phyloP scores from a whole-genome alignment of 129 eudicot species.

The Flaveria robusta region DNA sequence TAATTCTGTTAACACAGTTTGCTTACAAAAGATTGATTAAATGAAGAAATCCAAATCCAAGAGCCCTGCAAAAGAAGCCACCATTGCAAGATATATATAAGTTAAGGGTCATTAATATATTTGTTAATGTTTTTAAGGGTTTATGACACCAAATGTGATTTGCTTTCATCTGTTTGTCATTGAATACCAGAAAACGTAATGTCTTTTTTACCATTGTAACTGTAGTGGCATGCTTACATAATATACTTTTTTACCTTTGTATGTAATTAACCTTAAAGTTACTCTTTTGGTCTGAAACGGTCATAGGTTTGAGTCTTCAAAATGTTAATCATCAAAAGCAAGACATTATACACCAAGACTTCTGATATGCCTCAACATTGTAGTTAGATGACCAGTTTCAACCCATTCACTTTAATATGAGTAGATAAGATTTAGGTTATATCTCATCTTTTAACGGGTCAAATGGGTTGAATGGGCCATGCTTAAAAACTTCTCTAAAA shows the following conservation, averaged over 20 bases:
- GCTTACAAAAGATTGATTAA: constrained; percentile 18
- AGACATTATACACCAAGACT: not conserved
- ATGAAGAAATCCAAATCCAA: constrained; percentile 18
- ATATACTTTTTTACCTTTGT: not conserved
- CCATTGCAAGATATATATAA: not conserved
- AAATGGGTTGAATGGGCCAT: not conserved
- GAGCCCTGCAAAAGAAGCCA: constrained; percentile 17
- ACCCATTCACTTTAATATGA: not conserved
- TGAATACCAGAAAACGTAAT: not conserved
- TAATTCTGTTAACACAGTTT: constrained; percentile 5
- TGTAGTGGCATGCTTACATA: not conserved
- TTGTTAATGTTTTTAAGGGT: not conserved
- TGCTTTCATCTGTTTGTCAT: not conserved
- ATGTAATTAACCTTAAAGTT: not conserved
- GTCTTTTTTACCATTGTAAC: too few relatives aligned
- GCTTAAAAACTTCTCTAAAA: not conserved
- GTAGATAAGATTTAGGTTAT: not conserved
- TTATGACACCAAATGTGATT: not conserved
- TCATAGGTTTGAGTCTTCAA: not conserved
- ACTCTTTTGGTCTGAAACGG: not conserved
- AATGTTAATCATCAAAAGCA: not conserved
- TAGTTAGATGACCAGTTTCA: not conserved
- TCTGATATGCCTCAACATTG: not conserved
- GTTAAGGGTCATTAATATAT: not conserved
- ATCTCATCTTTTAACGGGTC: not conserved